Evolutionary conservation across 2,329 filamentous ascomycete species (phyloP).

Genomic region (Zarea fungicola): DNA sequence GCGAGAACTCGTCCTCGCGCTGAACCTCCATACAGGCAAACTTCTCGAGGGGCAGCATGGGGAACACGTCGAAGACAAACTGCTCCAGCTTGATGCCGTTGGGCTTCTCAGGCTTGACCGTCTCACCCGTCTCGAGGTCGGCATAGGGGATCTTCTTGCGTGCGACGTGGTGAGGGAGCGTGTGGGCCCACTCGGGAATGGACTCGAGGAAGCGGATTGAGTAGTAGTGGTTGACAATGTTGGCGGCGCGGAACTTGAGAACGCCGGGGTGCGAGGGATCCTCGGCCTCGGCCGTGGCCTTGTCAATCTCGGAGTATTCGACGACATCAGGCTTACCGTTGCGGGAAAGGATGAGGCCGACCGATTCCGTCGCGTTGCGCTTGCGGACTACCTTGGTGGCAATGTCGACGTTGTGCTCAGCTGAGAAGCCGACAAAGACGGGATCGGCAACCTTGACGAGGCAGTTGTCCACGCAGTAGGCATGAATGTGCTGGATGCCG

Average conservation of each 20-base stretch:
- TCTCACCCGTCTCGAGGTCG: constrained; percentile 69
- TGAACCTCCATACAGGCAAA: constrained; percentile 96
- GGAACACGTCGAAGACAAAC: constrained; percentile 98
- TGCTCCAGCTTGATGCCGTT: constrained; percentile 99
- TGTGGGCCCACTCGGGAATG: constrained; percentile 79
- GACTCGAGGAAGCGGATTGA: constrained; percentile 87
- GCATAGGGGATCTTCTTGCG: constrained; percentile 96
- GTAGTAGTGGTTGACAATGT: constrained; percentile 99
- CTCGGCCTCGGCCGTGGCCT: constrained; percentile 79
- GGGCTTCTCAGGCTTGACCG: constrained; percentile 85
- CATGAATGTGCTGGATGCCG: constrained; percentile 90
- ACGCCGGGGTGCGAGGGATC: constrained; percentile 75
- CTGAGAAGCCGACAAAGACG: constrained; percentile 89
- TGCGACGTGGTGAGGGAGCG: constrained; percentile 90
- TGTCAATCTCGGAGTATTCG: constrained; percentile 96
- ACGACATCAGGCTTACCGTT: constrained; percentile 96
- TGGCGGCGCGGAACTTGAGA: constrained; percentile 93
- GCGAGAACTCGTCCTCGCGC: constrained; percentile 96
- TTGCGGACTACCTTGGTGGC: constrained; percentile 99
- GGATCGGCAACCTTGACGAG: constrained; percentile 98
- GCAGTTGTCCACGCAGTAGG: constrained; percentile 98
- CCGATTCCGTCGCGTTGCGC: constrained; percentile 91
- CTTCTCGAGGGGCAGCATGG: constrained; percentile 75
- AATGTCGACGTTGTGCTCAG: constrained; percentile 84
- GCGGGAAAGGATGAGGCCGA: constrained; percentile 90